Evolutionary conservation across 164 flowering plant species (phyloP), one percentile per base, ranked within the genome.

Genomic region (Dillenia turbinata): DNA sequence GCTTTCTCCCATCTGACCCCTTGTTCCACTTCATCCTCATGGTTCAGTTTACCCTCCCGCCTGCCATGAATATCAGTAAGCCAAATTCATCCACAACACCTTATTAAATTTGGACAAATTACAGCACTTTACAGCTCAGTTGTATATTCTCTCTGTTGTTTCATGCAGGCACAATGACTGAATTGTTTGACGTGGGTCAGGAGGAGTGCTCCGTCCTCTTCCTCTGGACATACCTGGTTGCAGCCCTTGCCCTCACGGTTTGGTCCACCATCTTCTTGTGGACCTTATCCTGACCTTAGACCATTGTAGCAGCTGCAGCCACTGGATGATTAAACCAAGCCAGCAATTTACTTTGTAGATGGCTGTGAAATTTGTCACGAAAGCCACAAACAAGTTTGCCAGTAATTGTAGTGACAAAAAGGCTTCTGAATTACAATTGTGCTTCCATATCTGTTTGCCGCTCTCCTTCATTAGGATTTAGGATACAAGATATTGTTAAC

Each of bases 51-150:
- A 69, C 86, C 2, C 60, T 86, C n/a, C 98, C 96, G 54, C 96
- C 98, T 0, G 98, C 96, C 69, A 92, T 86, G 96, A 83, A 75
- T 73, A 77, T 92, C 13, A 83, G 98, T 92, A 68, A 53, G 81
- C 59, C 22, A 9, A 44, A 15, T 51, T 13, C 12, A 11, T 63
- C 43, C n/a, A 12, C 15, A 49, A 19, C 22, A 19, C 22, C 22
- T 19, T 19, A 19, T 19, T 19, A 19, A 19, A 19, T 19, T 19
- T 19, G 22, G 22, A 19, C 22, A 19, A 19, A 19, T 19, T 19
- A 19, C 22, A 19, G 1, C 22, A 19, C 22, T 19, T 19, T 19
- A 19, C 22, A 1, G 22, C 22, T 19, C 22, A 19, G 22, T 19
- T 19, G 22, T 19, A 19, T 19, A 19, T 19, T 19, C 22, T 19